Evolutionary conservation across 352 stramenopile species (phyloP).

Genomic region (Phytopythium delawarense): DNA sequence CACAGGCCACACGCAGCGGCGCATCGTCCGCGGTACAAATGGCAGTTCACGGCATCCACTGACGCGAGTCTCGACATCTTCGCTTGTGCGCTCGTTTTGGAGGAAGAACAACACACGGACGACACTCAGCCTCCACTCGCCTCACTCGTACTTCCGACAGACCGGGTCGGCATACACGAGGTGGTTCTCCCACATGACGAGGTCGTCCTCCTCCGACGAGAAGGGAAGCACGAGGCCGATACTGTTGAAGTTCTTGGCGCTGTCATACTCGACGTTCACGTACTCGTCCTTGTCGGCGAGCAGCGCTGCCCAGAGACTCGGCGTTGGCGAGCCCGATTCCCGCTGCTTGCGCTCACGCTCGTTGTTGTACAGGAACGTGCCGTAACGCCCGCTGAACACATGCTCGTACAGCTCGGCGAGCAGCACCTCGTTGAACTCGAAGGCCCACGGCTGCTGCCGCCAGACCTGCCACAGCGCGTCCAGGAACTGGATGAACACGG

Average conservation of each 20-base stretch:
- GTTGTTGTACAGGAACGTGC: slow-evolving; percentile 97
- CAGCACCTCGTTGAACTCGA: slow-evolving; percentile 97
- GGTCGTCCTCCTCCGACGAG: slow-evolving; percentile 77
- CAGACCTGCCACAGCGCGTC: slow-evolving; percentile 98
- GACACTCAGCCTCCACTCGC: neutral
- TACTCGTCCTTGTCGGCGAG: slow-evolving; percentile 63
- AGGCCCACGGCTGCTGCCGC: slow-evolving; percentile 94
- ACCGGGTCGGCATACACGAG: slow-evolving; percentile 80
- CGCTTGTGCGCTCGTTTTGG: neutral
- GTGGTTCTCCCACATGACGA: slow-evolving; percentile 83
- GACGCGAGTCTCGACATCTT: neutral
- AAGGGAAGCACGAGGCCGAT: slow-evolving; percentile 76
- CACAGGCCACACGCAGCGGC: neutral
- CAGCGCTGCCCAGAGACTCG: slow-evolving; percentile 69
- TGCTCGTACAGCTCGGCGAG: slow-evolving; percentile 94
- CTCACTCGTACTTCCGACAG: slow-evolving; percentile 78
- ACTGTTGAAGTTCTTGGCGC: slow-evolving; percentile 83
- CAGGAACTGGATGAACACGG: slow-evolving; percentile 99
- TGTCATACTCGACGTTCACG: slow-evolving; percentile 81
- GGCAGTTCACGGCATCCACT: neutral
- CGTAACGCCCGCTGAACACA: slow-evolving; percentile 96
- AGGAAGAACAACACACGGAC: neutral
- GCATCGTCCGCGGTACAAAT: neutral
- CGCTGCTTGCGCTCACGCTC: slow-evolving; percentile 78
- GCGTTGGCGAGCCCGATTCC: slow-evolving; percentile 53